Evolutionary conservation across 208 protist species (phyloP).

Genomic region (Crithidia thermophila): DNA sequence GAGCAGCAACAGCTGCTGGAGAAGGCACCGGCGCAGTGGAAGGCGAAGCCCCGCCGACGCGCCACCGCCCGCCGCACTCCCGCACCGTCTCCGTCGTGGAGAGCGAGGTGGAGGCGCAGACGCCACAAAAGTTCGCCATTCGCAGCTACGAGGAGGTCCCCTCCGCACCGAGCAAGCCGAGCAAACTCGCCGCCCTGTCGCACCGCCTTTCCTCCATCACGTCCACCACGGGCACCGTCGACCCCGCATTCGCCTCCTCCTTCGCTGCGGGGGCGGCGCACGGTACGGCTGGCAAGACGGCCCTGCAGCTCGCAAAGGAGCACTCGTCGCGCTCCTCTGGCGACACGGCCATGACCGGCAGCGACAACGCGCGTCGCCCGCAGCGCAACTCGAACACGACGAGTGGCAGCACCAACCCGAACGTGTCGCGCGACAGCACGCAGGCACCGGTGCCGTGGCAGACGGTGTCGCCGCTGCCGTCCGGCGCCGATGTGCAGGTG

Average conservation of each 20-base stretch:
- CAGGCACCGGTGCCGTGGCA: slow-evolving; percentile 9
- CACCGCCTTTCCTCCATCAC: not conserved
- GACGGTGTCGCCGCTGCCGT: not conserved
- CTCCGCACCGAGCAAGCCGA: not conserved
- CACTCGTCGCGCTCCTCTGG: not conserved
- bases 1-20: too few relatives aligned
- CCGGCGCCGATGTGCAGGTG: not conserved
- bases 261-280: not conserved
- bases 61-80: not conserved
- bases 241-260: too few relatives aligned
- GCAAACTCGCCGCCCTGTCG: not conserved
- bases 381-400: slow-evolving; percentile 8
- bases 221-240: too few relatives aligned
- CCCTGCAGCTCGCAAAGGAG: not conserved
- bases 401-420: not conserved
- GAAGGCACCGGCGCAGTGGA: too few relatives aligned
- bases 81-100: not conserved
- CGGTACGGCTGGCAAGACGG: not conserved
- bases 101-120: not conserved
- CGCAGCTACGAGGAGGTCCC: slow-evolving; percentile 1
- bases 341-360: not conserved
- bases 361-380: not conserved
- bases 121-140: not conserved
- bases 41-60: too few relatives aligned
- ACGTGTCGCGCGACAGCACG: slow-evolving; percentile 9